Conservation (phyloP, 148 eudicot species). For the Fagopyrum tataricum region DNA sequence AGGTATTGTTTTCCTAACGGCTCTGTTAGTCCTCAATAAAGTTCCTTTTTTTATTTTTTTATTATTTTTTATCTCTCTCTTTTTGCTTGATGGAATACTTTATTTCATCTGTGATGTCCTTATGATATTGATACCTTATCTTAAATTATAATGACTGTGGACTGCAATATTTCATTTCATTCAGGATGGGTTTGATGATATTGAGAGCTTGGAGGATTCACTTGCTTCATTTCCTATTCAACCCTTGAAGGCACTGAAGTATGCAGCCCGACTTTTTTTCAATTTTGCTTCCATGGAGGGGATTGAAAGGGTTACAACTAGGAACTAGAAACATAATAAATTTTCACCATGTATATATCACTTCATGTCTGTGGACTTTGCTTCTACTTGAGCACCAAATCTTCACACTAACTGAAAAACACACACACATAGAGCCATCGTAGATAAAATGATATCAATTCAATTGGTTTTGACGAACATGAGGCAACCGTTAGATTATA, state of each 20-base stretch:
- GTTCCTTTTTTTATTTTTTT: no score
- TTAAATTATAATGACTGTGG: neutral
- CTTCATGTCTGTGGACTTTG: neutral
- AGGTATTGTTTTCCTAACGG: slow-evolving; percentile 30
- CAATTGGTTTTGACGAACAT: neutral
- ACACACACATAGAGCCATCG: no score
- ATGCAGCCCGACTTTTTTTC: slow-evolving; percentile 19
- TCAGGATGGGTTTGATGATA: slow-evolving; percentile 65
- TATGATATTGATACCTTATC: neutral
- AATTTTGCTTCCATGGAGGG: neutral
- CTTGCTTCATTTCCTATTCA: slow-evolving; percentile 78
- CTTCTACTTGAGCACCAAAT: neutral
- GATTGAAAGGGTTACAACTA: neutral
- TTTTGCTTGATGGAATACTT: neutral
- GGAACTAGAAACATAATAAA: neutral
- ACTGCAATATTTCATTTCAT: slow-evolving; percentile 10
- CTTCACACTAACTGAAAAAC: neutral
- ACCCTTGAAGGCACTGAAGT: slow-evolving; percentile 91
- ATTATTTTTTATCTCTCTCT: neutral
- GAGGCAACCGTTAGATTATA: no score
- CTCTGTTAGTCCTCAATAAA: neutral
- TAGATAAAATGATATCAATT: neutral
- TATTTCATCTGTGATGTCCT: neutral
- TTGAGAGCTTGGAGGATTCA: slow-evolving; percentile 66
- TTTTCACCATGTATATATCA: neutral